phyloP scores from a whole-genome alignment of 2,329 filamentous ascomycete genomes.

The Beauveria varroae region DNA sequence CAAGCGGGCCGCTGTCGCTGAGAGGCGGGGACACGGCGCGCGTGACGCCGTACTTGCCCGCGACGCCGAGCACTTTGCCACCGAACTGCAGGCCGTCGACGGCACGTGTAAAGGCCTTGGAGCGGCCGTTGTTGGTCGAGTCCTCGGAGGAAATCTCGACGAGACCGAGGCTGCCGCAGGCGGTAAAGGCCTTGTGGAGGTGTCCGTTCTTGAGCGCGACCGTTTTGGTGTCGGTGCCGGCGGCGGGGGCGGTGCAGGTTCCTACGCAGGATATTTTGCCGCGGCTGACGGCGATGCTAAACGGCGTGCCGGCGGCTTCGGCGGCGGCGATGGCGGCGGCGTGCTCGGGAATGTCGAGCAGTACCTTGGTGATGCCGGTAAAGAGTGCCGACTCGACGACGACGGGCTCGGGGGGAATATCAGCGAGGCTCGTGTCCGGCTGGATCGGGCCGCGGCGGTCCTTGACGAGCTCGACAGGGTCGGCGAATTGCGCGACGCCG shows the following conservation, averaged over 20 bases:
- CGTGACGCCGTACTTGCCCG: conserved; percentile 50
- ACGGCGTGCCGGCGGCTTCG: conserved; percentile 16
- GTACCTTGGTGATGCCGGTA: conserved; percentile 33
- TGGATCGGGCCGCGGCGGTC: conserved; percentile 30
- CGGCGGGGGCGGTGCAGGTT: conserved; percentile 34
- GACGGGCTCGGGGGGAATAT: conserved; percentile 30
- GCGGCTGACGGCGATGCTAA: conserved; percentile 43
- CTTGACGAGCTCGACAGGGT: conserved; percentile 48
- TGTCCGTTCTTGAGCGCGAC: conserved; percentile 51
- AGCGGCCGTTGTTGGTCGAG: conserved; percentile 44
- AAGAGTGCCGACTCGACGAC: conserved; percentile 32
- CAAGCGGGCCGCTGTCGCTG: conserved; percentile 38
- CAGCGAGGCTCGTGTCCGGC: conserved; percentile 32
- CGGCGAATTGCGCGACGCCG: conserved; percentile 48
- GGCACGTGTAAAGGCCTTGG: conserved; percentile 47
- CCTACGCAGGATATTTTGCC: conserved; percentile 53
- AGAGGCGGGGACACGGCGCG: conserved; percentile 50
- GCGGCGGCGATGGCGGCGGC: conserved; percentile 13
- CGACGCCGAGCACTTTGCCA: conserved; percentile 47
- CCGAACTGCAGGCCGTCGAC: conserved; percentile 49
- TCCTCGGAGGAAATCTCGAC: conserved; percentile 54
- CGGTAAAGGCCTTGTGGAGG: conserved; percentile 52
- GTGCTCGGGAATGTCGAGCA: conserved; percentile 10
- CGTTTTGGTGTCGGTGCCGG: conserved; percentile 23
- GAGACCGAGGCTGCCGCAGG: conserved; percentile 53